Evolutionary conservation across 768 basidiomycete genomes (phyloP), one percentile per base, ranked within the genome.

Genomic region (Hypholoma sublateritium): DNA sequence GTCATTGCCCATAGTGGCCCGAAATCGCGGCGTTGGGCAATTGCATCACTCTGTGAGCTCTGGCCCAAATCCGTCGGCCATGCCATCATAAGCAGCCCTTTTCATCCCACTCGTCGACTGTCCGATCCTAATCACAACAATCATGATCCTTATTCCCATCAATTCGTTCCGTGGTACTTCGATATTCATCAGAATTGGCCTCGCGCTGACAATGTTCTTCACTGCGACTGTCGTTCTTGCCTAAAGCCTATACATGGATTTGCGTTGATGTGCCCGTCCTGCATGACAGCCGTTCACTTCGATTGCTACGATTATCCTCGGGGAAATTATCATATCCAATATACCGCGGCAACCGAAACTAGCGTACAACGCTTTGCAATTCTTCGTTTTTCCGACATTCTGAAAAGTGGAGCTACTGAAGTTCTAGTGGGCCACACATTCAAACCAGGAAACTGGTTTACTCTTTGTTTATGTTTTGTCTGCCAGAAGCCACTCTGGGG

Each of bases 401-500:
- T 80, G 13, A 65, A 72, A 19, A 64, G 69, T 35, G 70, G 72
- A 32, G 28, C 63, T 53, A 62, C 13, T 61, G 60, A 24, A 39
- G 60, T 59, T 47, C 64, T 67, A 32, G 72, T 73, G 13, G 66
- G 73, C 32, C 90, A 93, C 64, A 62, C 65, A 1, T 86, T 93
- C 67, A 69, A 71, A 39, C 63, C 71, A 8, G 80, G 85, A 57
- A 92, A 88, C 62, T 68, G 90, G 42, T 93, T 93, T 71, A 88
- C 84, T 22, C 69, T 93, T 7, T 81, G 82, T n/a, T 76, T 88
- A 8, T 95, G 92, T 66, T 77, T 81, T 58, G 65, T 78, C 4
- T 95, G 92, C 67, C 76, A 70, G 17, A 69, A 78, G 42, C 92
- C 92, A 1, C 75, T 93, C 11, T 93, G 91, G 91, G 92, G 91